Evolutionary conservation across 2,329 filamentous ascomycete species (phyloP).

Genomic region (Ophiostoma australiae): DNA sequence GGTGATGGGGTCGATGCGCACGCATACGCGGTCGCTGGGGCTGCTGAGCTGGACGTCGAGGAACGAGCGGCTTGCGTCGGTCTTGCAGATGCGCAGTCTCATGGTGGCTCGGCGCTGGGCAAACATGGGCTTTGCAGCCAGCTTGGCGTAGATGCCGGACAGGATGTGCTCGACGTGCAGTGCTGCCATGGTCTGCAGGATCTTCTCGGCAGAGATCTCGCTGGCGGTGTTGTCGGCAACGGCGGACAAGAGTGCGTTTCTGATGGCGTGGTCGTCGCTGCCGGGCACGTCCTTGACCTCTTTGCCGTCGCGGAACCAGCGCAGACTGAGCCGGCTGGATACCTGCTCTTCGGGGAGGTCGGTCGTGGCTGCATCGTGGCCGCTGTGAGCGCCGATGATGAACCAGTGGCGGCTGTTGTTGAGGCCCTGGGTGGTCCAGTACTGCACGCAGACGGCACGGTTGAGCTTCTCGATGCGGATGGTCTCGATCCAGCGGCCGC

Average conservation of each 20-base stretch:
- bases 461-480: constrained; percentile 74
- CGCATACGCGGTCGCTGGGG: constrained; percentile 48
- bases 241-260: constrained; percentile 53
- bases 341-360: constrained; percentile 38
- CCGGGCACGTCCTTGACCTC: constrained; percentile 62
- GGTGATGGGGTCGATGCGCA: constrained; percentile 71
- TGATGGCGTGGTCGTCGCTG: constrained; percentile 34
- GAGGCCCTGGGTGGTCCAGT: constrained; percentile 62
- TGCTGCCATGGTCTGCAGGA: constrained; percentile 70
- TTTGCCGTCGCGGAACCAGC: constrained; percentile 82
- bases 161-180: constrained; percentile 70
- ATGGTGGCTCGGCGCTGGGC: constrained; percentile 55
- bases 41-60: constrained; percentile 66
- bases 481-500: constrained; percentile 70
- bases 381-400: constrained; percentile 66
- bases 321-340: constrained; percentile 55
- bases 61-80: constrained; percentile 61
- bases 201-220: constrained; percentile 64
- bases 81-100: constrained; percentile 51
- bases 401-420: constrained; percentile 55
- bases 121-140: constrained; percentile 59
- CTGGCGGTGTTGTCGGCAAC: constrained; percentile 36
- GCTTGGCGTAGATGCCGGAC: constrained; percentile 56
- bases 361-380: constrained; percentile 25
- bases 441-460: constrained; percentile 79